These are phyloP conservation scores for Coemansia sp. DNA, from an alignment of 192 early-diverging fungal species.

Conservation along the genomic window DNA sequence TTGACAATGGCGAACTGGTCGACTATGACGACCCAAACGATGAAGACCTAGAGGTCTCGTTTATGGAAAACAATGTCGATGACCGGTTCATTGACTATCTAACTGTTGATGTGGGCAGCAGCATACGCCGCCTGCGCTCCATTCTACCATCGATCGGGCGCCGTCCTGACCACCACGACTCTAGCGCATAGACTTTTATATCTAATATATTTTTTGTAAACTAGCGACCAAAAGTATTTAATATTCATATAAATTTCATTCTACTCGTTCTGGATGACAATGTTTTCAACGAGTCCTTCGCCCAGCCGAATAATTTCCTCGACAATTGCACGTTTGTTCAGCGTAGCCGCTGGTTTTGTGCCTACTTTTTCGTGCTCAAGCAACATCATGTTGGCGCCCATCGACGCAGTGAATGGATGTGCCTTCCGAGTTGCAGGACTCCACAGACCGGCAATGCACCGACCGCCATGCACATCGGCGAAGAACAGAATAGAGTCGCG, in stretches of 20 bases:
- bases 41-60: conserved; percentile 33
- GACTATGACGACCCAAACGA: conserved; percentile 51
- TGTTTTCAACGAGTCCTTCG: conserved; percentile 37
- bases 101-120: conserved; percentile 22
- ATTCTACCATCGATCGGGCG: conserved; percentile 21
- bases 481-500: conserved; percentile 37
- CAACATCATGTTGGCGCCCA: conserved; percentile 20
- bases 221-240: too few species aligned
- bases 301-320: conserved; percentile 41
- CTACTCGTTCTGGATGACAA: conserved; percentile 23
- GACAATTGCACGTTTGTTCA: conserved; percentile 23
- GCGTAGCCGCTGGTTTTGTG: conserved; percentile 8
- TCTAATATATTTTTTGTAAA: too few species aligned
- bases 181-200: too few species aligned
- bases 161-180: background rate
- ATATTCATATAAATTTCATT: too few species aligned
- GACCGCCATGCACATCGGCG: conserved; percentile 44
- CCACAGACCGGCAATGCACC: conserved; percentile 46
- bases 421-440: conserved; percentile 16
- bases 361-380: background rate
- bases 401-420: conserved; percentile 14
- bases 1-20: conserved; percentile 47
- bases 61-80: conserved; percentile 47
- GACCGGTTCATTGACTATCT: conserved; percentile 48
- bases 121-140: conserved; percentile 29